Evolutionary conservation across 225 moss, liverwort and hornwort species (phyloP).

Genomic region (Physcomitrium patens): DNA sequence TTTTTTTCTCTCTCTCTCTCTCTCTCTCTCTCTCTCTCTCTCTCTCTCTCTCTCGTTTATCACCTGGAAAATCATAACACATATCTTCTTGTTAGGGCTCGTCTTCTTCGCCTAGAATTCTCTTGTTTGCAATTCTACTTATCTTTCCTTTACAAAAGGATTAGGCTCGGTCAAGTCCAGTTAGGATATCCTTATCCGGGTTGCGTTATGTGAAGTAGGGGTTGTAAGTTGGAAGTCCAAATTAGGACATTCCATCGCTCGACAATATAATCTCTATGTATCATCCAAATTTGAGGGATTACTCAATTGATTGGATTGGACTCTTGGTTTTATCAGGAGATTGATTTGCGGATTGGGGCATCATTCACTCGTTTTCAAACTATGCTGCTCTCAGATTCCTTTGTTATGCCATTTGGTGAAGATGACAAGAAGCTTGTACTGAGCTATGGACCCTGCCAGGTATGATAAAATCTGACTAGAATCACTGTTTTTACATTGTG

Average conservation of each 20-base stretch:
- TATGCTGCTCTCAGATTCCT: conserved; percentile 83
- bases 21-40: too few relatives aligned
- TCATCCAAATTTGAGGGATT: neutral
- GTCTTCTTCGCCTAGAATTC: neutral
- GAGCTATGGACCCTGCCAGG: conserved; percentile 99
- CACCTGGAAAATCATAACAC: conserved; percentile 24
- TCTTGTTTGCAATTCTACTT: conserved; percentile 2
- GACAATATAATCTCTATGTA: too few relatives aligned
- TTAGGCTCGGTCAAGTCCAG: neutral
- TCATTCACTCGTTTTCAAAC: conserved; percentile 98
- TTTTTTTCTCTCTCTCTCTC: too few relatives aligned
- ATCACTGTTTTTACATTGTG: conserved; percentile 14
- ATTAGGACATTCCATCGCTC: too few relatives aligned
- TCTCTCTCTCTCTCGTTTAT: conserved; percentile 20
- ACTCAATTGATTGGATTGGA: conserved; percentile 19
- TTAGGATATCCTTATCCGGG: neutral
- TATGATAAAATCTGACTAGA: conserved; percentile 29
- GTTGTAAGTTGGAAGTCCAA: too few relatives aligned
- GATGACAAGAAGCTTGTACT: conserved; percentile 86
- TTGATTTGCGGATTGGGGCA: conserved; percentile 96
- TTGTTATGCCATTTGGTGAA: conserved; percentile 73
- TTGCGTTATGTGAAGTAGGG: too few relatives aligned
- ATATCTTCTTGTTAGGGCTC: neutral
- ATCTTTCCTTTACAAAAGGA: neutral
- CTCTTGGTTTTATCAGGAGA: conserved; percentile 62